A percentile compares a stretch with the other conserved stretches of the same genome.
Conservation (phyloP, 2,329 filamentous ascomycete genomes). For the Fusarium heterosporum region DNA sequence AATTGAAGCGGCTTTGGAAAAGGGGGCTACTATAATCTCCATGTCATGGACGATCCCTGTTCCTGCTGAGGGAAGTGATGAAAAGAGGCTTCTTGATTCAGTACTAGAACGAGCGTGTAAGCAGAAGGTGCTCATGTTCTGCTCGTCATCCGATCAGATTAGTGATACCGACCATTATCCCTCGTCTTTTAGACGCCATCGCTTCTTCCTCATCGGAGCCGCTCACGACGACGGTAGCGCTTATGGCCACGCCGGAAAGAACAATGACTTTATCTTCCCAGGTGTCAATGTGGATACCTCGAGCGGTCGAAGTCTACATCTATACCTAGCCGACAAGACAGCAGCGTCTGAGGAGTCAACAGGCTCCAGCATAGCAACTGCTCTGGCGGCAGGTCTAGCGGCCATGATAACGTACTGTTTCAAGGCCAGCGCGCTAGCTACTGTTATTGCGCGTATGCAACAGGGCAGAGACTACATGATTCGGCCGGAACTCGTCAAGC, state of each 20-base stretch:
- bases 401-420: neutral
- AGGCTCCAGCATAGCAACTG: neutral
- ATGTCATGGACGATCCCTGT: slow-evolving; percentile 32
- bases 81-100: neutral
- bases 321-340: neutral
- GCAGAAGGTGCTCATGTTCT: slow-evolving; percentile 25
- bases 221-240: slow-evolving; percentile 17
- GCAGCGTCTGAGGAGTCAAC: neutral
- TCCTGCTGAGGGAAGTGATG: neutral
- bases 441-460: neutral
- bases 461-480: neutral
- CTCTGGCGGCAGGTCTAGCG: neutral
- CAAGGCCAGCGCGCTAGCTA: neutral
- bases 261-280: slow-evolving; percentile 8
- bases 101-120: slow-evolving; percentile 1
- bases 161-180: slow-evolving; percentile 9
- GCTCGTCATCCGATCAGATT: slow-evolving; percentile 8
- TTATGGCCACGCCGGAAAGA: neutral
- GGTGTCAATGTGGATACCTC: neutral
- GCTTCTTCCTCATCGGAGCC: slow-evolving; percentile 22
- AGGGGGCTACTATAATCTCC: slow-evolving; percentile 25
- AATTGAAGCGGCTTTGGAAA: slow-evolving; percentile 20
- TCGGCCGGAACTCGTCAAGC: neutral
- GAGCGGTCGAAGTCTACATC: neutral
- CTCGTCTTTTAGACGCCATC: neutral